Percentiles rank a stretch among this genome's conserved stretches.
These are phyloP conservation scores for Claviceps paspali DNA, from an alignment of 2,329 filamentous ascomycete species.

Conservation along the genomic window DNA sequence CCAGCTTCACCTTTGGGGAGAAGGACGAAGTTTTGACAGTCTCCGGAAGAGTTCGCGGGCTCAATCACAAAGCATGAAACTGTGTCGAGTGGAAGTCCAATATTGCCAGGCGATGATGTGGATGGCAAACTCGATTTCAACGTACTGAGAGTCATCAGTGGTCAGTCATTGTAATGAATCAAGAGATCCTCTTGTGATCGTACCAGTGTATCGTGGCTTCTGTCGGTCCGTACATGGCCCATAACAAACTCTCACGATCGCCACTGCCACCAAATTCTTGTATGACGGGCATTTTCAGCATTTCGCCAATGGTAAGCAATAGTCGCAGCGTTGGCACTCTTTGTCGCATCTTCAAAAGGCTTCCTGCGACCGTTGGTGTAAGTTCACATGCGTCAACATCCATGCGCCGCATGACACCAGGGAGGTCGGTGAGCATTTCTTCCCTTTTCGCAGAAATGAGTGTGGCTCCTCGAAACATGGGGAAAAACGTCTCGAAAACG, in stretches of 20 bases:
- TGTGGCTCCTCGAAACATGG: slow-evolving; percentile 57
- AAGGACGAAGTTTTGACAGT: slow-evolving; percentile 27
- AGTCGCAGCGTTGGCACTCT: slow-evolving; percentile 54
- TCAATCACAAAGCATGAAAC: slow-evolving; percentile 62
- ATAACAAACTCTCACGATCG: slow-evolving; percentile 47
- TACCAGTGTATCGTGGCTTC: slow-evolving; percentile 79
- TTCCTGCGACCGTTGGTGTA: slow-evolving; percentile 74
- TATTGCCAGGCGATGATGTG: slow-evolving; percentile 45
- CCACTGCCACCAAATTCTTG: slow-evolving; percentile 57
- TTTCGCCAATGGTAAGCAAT: slow-evolving; percentile 81
- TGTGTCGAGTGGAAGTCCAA: slow-evolving; percentile 65
- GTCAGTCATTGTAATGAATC: not conserved
- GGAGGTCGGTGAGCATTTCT: slow-evolving; percentile 61
- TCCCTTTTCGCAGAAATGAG: slow-evolving; percentile 55
- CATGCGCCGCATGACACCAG: slow-evolving; percentile 46
- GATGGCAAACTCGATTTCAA: slow-evolving; percentile 48
- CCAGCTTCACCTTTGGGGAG: slow-evolving; percentile 53
- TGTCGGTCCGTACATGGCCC: slow-evolving; percentile 90
- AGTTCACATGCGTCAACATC: slow-evolving; percentile 73
- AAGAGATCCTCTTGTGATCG: slow-evolving; percentile 8
- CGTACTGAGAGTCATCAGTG: slow-evolving; percentile 33
- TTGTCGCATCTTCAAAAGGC: slow-evolving; percentile 51
- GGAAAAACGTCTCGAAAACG: slow-evolving; percentile 90
- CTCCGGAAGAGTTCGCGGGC: slow-evolving; percentile 17
- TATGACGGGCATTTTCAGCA: slow-evolving; percentile 67